Percentiles rank a stretch among this genome's conserved stretches.
phyloP scores from a whole-genome alignment of 192 early-diverging fungal species.

The Umbelopsis ramanniana region DNA sequence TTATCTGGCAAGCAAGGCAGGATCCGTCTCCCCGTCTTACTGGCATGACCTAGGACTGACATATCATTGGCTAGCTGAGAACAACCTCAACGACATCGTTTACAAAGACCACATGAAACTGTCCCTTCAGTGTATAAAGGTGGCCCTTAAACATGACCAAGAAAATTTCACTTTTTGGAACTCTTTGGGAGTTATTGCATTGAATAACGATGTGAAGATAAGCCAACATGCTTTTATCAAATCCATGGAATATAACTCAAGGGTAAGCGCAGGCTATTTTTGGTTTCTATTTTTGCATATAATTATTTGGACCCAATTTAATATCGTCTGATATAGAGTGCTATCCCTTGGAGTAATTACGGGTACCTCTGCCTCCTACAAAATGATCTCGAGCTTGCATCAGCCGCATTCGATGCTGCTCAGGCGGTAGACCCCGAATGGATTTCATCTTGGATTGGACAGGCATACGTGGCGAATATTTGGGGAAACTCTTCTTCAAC shows the following conservation, averaged over 20 bases:
- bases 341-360: conserved; percentile 80
- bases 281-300: not conserved
- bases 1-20: conserved; percentile 45
- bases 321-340: conserved; percentile 40
- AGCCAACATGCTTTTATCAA: conserved; percentile 88
- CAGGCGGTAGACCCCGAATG: conserved; percentile 82
- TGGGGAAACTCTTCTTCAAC: conserved; percentile 62
- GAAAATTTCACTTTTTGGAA: conserved; percentile 67
- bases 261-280: conserved; percentile 49
- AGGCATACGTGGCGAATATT: conserved; percentile 73
- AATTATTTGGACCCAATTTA: not conserved
- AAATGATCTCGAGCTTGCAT: conserved; percentile 76
- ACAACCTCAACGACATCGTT: conserved; percentile 22
- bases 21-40: conserved; percentile 41
- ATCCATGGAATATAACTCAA: conserved; percentile 69
- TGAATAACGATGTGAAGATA: conserved; percentile 49
- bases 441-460: conserved; percentile 82
- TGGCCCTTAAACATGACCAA: conserved; percentile 68
- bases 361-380: conserved; percentile 79
- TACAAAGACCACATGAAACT: not conserved
- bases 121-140: conserved; percentile 53
- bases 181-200: conserved; percentile 68
- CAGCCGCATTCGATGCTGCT: conserved; percentile 70
- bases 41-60: conserved; percentile 60
- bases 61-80: conserved; percentile 47